Evolutionary conservation across 1,284 basidiomycete species (phyloP), one percentile per base, ranked within the genome.

Genomic region (Irpex sp.): DNA sequence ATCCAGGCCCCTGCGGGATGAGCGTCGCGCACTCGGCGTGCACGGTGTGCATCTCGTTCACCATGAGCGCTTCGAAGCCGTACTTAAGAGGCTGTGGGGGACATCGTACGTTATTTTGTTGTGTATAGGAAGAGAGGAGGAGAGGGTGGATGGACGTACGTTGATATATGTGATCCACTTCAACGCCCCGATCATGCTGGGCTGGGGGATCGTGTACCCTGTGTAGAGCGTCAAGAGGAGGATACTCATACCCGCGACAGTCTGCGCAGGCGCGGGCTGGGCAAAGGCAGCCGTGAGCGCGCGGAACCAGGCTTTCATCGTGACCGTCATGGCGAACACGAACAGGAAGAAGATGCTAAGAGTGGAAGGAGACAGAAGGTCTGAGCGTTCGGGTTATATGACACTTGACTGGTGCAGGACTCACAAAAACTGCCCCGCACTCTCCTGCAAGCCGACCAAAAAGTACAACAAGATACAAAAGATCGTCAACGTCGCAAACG

Each of bases 101-200:
- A 17, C 6, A n/a, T 55, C 66, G 43, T 36, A 11, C 19, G 31
- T 31, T 7, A 55, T 15, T 7, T 21, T 17, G 21, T 19, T 17
- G 21, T 31, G 53, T 7, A 26, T 55, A 35, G 15, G 9, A 36
- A 9, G 35, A 21, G 7, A 26, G 26, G 26, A 55, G 50, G 50
- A 53, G 50, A 19, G 8, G 19, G 19, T 4, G 19, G 50, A 13
- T 11, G 13, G 15, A 77, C 84, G 58, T 65, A 82, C 85, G 63
- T 88, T 87, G 36, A 88, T 79, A 57, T 81, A 87, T 2, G 82
- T 82, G 46, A 89, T 83, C 88, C 89, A 90, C 19, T 78, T 76
- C 61, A 90, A 73, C 2, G 83, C 86, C 8, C 83, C 83, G 15
- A 87, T 83, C 85, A 90, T 89, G 31, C 77, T 79, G 0, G 83